These are phyloP conservation scores for Dacryopinax spathularia DNA, from an alignment of 768 basidiomycete species.

Conservation along the genomic window DNA sequence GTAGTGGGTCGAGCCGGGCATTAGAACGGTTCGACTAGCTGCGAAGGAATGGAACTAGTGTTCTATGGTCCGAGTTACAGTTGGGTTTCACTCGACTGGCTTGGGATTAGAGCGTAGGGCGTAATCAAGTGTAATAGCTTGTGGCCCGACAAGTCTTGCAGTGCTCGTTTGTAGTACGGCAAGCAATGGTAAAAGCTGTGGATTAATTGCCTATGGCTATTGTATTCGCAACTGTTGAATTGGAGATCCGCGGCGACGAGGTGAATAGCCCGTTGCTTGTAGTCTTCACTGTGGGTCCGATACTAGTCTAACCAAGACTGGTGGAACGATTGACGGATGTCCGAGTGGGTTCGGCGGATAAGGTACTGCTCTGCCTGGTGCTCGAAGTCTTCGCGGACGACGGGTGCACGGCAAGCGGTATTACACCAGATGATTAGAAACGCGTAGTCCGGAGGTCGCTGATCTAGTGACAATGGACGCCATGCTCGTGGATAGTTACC, in stretches of 20 bases:
- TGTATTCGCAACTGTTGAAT: conserved; percentile 24
- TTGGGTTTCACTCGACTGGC: too few relatives aligned
- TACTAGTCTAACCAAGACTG: conserved; percentile 14
- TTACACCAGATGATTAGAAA: too few relatives aligned
- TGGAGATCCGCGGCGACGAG: conserved; percentile 23
- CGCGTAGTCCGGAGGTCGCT: too few relatives aligned
- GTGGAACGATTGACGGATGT: conserved; percentile 11
- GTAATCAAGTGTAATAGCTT: too few relatives aligned
- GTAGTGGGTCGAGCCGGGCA: too few relatives aligned
- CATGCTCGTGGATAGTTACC: conserved; percentile 44
- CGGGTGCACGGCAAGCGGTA: too few relatives aligned
- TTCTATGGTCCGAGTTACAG: too few relatives aligned
- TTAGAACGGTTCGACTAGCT: too few relatives aligned
- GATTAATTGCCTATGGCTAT: conserved; percentile 28
- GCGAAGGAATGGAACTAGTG: too few relatives aligned
- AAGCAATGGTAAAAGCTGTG: conserved; percentile 26
- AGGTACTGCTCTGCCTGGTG: too few relatives aligned
- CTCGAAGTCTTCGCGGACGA: too few relatives aligned
- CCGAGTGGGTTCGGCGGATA: conserved; percentile 8
- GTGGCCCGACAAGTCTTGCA: background rate
- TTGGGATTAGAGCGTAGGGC: too few relatives aligned
- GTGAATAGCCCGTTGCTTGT: conserved; percentile 17
- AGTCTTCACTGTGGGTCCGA: conserved; percentile 22
- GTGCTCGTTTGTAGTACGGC: background rate
- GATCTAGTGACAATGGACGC: background rate